phyloP scores from a whole-genome alignment of 2,329 filamentous ascomycete genomes.

The Fusarium xylarioides region DNA sequence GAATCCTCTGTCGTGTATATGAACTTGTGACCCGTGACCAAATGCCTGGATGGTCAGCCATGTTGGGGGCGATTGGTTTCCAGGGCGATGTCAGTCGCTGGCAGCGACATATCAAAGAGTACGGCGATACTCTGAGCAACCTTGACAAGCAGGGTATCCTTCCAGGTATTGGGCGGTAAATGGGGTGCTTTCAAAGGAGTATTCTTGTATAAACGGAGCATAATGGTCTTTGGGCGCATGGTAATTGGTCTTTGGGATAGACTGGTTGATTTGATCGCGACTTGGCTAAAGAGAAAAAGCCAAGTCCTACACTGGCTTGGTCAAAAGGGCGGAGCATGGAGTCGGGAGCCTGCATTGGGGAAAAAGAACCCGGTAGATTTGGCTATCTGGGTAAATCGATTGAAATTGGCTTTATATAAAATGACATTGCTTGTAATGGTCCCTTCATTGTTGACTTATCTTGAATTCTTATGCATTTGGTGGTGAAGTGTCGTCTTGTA shows the following conservation, averaged over 20 bases:
- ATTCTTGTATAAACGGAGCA: neutral
- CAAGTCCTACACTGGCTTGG: neutral
- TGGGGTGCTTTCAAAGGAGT: neutral
- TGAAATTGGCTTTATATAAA: neutral
- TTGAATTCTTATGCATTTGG: neutral
- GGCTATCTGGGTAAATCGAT: neutral
- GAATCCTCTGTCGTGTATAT: conserved; percentile 33
- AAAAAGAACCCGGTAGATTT: conserved; percentile 1
- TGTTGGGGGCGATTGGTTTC: conserved; percentile 33
- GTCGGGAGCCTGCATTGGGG: neutral
- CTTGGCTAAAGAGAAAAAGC: neutral
- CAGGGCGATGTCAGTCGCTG: conserved; percentile 12
- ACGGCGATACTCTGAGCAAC: conserved; percentile 24
- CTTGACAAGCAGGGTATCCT: conserved; percentile 36
- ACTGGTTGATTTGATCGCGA: neutral
- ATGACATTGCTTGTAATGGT: neutral
- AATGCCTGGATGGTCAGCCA: conserved; percentile 28
- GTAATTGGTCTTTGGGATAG: neutral
- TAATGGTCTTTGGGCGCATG: neutral
- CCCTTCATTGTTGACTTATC: neutral
- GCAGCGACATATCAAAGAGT: conserved; percentile 23
- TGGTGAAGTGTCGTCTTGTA: neutral
- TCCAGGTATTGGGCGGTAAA: neutral
- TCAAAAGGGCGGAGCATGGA: neutral
- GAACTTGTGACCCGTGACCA: conserved; percentile 35